Percentiles rank a stretch among this genome's conserved stretches.
phyloP scores from a whole-genome alignment of 2,329 filamentous ascomycete species.

The Penicillium sp. region DNA sequence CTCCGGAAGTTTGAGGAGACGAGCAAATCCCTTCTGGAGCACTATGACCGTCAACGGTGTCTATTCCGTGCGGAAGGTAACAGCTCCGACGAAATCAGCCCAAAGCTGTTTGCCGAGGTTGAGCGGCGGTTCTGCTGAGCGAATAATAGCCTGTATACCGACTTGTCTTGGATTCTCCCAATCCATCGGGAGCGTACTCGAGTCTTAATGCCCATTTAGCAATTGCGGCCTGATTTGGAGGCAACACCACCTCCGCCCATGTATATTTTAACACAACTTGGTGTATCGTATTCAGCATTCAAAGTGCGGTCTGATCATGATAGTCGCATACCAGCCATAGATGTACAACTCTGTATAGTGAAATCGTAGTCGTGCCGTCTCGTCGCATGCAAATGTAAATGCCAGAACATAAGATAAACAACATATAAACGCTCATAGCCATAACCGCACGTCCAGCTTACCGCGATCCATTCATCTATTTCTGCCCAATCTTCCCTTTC shows the following conservation, averaged over 20 bases:
- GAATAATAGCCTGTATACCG: conserved; percentile 7
- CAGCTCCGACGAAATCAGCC: conserved; percentile 91
- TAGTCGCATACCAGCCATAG: not conserved
- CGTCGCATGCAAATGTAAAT: conserved; percentile 13
- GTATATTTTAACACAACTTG: conserved; percentile 15
- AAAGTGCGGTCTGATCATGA: not conserved
- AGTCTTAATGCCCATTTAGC: conserved; percentile 18
- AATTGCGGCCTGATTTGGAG: conserved; percentile 3
- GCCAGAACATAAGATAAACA: not conserved
- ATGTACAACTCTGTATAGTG: conserved; percentile 6
- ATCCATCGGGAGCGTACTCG: not conserved
- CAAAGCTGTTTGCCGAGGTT: conserved; percentile 82
- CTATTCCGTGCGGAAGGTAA: conserved; percentile 83
- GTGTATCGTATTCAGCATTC: conserved; percentile 20
- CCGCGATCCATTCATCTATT: conserved; percentile 10
- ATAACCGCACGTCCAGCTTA: not conserved
- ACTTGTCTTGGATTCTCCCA: not conserved
- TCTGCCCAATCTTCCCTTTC: conserved; percentile 29
- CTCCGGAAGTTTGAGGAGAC: conserved; percentile 84
- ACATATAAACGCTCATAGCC: not conserved
- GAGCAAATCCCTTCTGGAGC: conserved; percentile 77
- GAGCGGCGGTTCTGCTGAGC: conserved; percentile 65
- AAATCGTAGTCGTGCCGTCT: conserved; percentile 8
- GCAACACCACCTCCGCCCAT: conserved; percentile 2
- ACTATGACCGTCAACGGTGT: conserved; percentile 81